Evolutionary conservation across 73 alveolate genomes (phyloP), one percentile per base, ranked within the genome.

Genomic region (Stentor roeselii): DNA sequence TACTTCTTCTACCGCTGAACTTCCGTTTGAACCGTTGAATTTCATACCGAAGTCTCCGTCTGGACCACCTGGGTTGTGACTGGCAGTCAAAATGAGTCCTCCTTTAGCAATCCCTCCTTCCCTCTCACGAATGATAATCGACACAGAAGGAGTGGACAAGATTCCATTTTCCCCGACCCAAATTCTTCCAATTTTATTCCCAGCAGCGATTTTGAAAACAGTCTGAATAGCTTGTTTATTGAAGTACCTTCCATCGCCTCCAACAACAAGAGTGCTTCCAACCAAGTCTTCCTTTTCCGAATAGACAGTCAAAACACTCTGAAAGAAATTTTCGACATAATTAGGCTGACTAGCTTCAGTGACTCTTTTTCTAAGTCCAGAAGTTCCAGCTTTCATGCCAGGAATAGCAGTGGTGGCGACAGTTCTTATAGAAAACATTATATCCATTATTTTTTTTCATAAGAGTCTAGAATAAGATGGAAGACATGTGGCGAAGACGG

Each of bases 1-100:
- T 84, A 93, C 86, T 39, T 86, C 91, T 90, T 98, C 99, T 3
- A 94, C 98, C 32, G 99, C 99, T 11, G 99, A 99, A 27, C 98
- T 99, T 60, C 99, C 99, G 75, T 95, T 97, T 83, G 91, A 89
- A 21, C 95, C 90, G 85, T 97, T 97, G 93, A 92, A 97, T 88
- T 97, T 97, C 60, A 97, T 94, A 39, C 99, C 99, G 90, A 97
- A 93, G 84, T 97, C 99, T 30, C 92, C 95, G 59, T 96, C 91
- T 36, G 95, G 95, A 1, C 99, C 99, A 39, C 99, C 99, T n/a
- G 99, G 99, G 88, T 98, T 98, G 92, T 98, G 99, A 42, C 98
- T 90, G 15, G 99, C 99, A n/a, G 99, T 97, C 60, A 98, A 93
- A 39, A 98, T 90, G 60, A 98, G 89, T 32, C 98, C 99, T 38